phyloP scores from a whole-genome alignment of 2,329 filamentous ascomycete species.

The Colletotrichum somersetense region DNA sequence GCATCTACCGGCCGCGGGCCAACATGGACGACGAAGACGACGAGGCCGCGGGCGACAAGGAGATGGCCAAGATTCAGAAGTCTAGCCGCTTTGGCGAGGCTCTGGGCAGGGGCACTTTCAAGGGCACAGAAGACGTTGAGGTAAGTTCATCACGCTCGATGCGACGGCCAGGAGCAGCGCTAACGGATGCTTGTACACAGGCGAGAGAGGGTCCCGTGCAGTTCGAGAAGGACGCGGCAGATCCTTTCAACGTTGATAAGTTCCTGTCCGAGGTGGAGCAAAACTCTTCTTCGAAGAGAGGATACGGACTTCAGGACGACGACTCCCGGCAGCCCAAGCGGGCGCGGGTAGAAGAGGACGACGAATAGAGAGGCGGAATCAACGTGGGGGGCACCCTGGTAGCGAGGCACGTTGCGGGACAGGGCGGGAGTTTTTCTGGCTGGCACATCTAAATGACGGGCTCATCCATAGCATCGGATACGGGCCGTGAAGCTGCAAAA shows the following conservation, averaged over 20 bases:
- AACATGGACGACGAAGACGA: conserved; percentile 82
- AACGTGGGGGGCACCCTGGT: background rate
- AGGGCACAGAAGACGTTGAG: conserved; percentile 86
- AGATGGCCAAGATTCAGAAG: conserved; percentile 91
- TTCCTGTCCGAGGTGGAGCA: conserved; percentile 87
- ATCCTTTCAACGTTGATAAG: conserved; percentile 94
- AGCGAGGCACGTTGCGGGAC: background rate
- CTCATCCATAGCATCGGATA: conserved; percentile 14
- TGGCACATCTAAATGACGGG: conserved; percentile 28
- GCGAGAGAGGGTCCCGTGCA: conserved; percentile 91
- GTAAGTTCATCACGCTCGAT: conserved; percentile 58
- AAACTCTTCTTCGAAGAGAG: conserved; percentile 73
- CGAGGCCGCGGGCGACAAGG: conserved; percentile 82
- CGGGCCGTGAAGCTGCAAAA: conserved; percentile 1
- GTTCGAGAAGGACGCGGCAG: conserved; percentile 87
- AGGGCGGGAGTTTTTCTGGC: background rate
- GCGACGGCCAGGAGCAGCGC: background rate
- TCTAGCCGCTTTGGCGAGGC: conserved; percentile 86
- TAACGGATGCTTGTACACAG: conserved; percentile 52
- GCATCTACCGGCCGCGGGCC: conserved; percentile 88
- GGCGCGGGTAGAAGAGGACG: conserved; percentile 83
- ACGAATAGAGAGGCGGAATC: conserved; percentile 57
- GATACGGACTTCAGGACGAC: conserved; percentile 80
- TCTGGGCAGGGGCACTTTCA: conserved; percentile 90
- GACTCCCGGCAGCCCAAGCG: conserved; percentile 75